Evolutionary conservation across 495 filamentous ascomycete species (phyloP).

Genomic region (Talaromyces nanjingensis): DNA sequence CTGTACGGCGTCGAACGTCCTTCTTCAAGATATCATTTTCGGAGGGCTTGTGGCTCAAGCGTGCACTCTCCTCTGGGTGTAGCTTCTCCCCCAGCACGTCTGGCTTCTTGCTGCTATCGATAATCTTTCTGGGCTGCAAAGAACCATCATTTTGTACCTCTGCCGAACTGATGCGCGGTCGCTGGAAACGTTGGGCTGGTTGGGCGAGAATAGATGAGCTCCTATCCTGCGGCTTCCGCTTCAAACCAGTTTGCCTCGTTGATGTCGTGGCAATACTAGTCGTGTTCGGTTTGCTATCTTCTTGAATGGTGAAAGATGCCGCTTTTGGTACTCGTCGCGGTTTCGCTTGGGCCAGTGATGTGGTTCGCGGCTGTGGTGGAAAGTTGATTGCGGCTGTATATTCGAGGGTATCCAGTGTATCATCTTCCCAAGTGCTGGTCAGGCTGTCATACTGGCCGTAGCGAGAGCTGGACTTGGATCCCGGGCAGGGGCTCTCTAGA

Average conservation of each 20-base stretch:
- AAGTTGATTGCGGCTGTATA: slow-evolving; percentile 30
- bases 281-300: slow-evolving; percentile 17
- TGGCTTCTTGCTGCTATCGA: slow-evolving; percentile 11
- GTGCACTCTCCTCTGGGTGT: background rate
- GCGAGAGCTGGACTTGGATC: background rate
- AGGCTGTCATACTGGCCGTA: background rate
- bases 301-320: slow-evolving; percentile 29
- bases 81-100: slow-evolving; percentile 10
- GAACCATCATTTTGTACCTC: background rate
- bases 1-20: slow-evolving; percentile 27
- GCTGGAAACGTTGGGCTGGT: slow-evolving; percentile 33
- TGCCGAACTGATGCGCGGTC: slow-evolving; percentile 26
- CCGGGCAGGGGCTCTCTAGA: slow-evolving; percentile 5
- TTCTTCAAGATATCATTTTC: slow-evolving; percentile 18
- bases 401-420: slow-evolving; percentile 17
- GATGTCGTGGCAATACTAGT: background rate
- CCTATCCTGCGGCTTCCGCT: slow-evolving; percentile 18
- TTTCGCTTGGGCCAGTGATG: slow-evolving; percentile 22
- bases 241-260: background rate
- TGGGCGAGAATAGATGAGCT: slow-evolving; percentile 33
- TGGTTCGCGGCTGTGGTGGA: slow-evolving; percentile 27
- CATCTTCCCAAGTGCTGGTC: background rate
- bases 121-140: background rate
- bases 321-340: slow-evolving; percentile 24
- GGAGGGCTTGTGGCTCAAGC: background rate